phyloP scores from a whole-genome alignment of 805 yeast genomes.

The Saccharomycopsis selenospora region DNA sequence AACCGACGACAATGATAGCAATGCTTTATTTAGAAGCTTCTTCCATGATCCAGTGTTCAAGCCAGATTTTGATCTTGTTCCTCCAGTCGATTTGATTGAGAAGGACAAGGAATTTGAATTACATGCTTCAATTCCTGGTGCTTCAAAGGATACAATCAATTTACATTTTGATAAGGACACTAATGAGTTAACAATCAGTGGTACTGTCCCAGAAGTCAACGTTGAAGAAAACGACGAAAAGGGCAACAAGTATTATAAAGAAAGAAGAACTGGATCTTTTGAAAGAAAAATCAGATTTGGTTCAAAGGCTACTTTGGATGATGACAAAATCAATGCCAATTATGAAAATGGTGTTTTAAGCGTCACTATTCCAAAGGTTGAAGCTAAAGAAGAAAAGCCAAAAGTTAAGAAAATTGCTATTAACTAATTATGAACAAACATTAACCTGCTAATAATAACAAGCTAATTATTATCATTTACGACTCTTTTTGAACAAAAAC shows the following conservation, averaged over 20 bases:
- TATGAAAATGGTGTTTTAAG: slow-evolving; percentile 40
- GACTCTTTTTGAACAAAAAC: no score
- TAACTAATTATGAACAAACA: no score
- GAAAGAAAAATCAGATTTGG: slow-evolving; percentile 30
- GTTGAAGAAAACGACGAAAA: slow-evolving; percentile 8
- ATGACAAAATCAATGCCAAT: slow-evolving; percentile 35
- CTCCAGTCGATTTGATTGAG: slow-evolving; percentile 33
- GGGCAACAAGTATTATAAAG: slow-evolving; percentile 20
- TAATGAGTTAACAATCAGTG: slow-evolving; percentile 30
- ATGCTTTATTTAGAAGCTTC: not conserved
- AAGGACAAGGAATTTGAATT: slow-evolving; percentile 28
- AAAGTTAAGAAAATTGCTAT: not conserved
- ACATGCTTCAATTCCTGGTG: slow-evolving; percentile 33
- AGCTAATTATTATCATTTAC: no score
- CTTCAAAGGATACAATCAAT: slow-evolving; percentile 26
- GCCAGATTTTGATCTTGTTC: slow-evolving; percentile 22
- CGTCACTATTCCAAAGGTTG: slow-evolving; percentile 36
- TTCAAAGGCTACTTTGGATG: slow-evolving; percentile 26
- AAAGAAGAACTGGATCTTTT: slow-evolving; percentile 26
- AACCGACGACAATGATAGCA: not conserved
- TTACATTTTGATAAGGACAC: slow-evolving; percentile 32
- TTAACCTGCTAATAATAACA: no score
- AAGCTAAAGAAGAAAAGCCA: slow-evolving; percentile 23
- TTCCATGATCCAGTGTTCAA: not conserved
- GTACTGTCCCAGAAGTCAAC: slow-evolving; percentile 19